phyloP scores from a whole-genome alignment of 2,329 filamentous ascomycete genomes.

The Aspergillus quadrilineatus region DNA sequence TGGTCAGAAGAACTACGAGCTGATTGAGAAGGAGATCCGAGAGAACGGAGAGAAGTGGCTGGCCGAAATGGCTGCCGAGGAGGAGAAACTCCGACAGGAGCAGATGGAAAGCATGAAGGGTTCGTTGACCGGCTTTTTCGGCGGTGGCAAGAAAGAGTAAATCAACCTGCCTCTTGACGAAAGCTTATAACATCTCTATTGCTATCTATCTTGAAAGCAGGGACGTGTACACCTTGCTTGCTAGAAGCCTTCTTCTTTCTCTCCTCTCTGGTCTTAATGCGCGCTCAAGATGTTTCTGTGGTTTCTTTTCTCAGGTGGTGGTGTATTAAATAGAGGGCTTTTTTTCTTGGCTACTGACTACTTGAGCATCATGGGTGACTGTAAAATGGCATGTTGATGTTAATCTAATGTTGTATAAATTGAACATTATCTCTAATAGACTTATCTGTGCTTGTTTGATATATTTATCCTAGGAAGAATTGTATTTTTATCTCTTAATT shows the following conservation, averaged over 20 bases:
- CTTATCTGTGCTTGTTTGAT: not conserved
- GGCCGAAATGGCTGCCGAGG: slow-evolving; percentile 83
- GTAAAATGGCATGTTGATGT: slow-evolving; percentile 38
- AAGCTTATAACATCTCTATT: not conserved
- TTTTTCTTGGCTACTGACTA: slow-evolving; percentile 20
- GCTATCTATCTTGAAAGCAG: not conserved
- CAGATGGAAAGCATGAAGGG: slow-evolving; percentile 90
- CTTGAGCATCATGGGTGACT: slow-evolving; percentile 31
- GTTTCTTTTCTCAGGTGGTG: slow-evolving; percentile 24
- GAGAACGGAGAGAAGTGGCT: slow-evolving; percentile 95
- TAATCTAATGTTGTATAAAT: slow-evolving; percentile 27
- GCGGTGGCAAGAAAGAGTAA: slow-evolving; percentile 35
- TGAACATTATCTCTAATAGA: slow-evolving; percentile 16
- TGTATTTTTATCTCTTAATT: too few relatives aligned
- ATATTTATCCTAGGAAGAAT: not conserved
- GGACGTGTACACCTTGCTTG: slow-evolving; percentile 9
- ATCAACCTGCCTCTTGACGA: not conserved
- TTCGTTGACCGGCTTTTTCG: slow-evolving; percentile 62
- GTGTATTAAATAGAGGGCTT: slow-evolving; percentile 29
- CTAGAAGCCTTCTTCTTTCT: slow-evolving; percentile 4
- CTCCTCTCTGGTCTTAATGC: slow-evolving; percentile 19
- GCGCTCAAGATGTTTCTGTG: slow-evolving; percentile 16
- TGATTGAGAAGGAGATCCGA: slow-evolving; percentile 84
- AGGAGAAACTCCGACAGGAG: slow-evolving; percentile 87
- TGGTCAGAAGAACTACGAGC: slow-evolving; percentile 84